Base-by-base conservation (phyloP, 2,329 filamentous ascomycete genomes). In the Calonectria pseudoturangicola region DNA sequence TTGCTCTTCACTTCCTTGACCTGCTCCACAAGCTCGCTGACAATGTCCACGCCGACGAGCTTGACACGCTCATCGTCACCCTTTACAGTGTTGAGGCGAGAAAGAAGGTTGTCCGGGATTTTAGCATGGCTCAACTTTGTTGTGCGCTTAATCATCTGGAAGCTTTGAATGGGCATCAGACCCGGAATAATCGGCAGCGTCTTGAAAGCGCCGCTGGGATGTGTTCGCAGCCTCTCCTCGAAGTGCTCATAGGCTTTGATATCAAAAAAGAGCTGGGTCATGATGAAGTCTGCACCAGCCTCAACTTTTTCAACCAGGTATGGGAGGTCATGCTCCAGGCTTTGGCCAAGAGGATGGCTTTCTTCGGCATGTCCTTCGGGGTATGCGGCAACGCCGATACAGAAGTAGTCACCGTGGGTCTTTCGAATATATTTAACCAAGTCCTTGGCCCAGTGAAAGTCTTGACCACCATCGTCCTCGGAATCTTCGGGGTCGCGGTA, bases 261-360 rank as follows among this genome's bases (percentile, higher is more conserved):
- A 81, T 98, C 95, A 84, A 98, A 99, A 85, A 98, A 98, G 10
- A 99, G 89, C 84, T 99, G 97, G 0, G 97, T 98, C 95, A 99
- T 98, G 84, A 99, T 94, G 82, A 99, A 99, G 85, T 98, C 96
- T 64, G 96, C 97, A 1, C 97, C 97, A 4, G 97, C 97, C 78
- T 93, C 89, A 0, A 93, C 93, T 88, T 99, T 99, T 77, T 98
- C 95, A 13, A 98, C 91, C 67, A 99, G 88, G 80, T 94, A 98
- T 0, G 96, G 94, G 72, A 99, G 85, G 84, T 99, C 97, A 74
- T 94, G 90, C 80, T 97, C 94, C 45, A 92, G 81, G 76, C 89
- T 91, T 84, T 93, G 91, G 30, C 88, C 90, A 41, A 88, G 82
- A 1, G 96, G 96, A 83, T 97, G 93, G 73, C 93, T 95, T 83